These are phyloP conservation scores for Lentithecium fluviatile DNA, from an alignment of 495 filamentous ascomycete species.

Conservation along the genomic window DNA sequence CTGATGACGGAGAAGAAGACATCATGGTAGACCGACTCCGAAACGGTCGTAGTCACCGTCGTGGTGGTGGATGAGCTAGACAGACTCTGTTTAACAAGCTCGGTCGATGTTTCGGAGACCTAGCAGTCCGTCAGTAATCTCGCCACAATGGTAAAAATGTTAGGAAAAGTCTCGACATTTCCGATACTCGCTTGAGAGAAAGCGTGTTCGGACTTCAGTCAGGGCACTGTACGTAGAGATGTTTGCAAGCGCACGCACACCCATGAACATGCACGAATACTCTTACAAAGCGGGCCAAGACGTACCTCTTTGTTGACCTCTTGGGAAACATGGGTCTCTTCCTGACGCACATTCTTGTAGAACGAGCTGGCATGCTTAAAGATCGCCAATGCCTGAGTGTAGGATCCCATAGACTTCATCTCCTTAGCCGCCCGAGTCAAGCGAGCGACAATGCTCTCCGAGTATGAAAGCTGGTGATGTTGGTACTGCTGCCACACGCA, in stretches of 20 bases:
- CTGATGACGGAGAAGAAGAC: constrained; percentile 20
- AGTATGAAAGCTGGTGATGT: constrained; percentile 20
- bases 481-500: constrained; percentile 22
- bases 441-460: constrained; percentile 14
- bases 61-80: neutral
- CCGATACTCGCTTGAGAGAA: no score
- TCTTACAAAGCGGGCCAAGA: no score
- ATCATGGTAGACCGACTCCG: constrained; percentile 13
- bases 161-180: no score
- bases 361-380: constrained; percentile 20
- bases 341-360: constrained; percentile 15
- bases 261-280: no score
- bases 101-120: constrained; percentile 16
- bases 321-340: constrained; percentile 11
- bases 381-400: constrained; percentile 20
- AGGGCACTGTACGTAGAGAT: no score
- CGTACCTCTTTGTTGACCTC: constrained; percentile 20
- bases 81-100: constrained; percentile 20
- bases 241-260: no score
- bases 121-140: neutral
- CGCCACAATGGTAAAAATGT: neutral
- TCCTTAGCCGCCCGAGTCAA: constrained; percentile 13
- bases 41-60: constrained; percentile 5
- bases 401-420: constrained; percentile 13
- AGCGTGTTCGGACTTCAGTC: no score